phyloP scores from a whole-genome alignment of 164 flowering plant genomes.

The Aristolochia californica region DNA sequence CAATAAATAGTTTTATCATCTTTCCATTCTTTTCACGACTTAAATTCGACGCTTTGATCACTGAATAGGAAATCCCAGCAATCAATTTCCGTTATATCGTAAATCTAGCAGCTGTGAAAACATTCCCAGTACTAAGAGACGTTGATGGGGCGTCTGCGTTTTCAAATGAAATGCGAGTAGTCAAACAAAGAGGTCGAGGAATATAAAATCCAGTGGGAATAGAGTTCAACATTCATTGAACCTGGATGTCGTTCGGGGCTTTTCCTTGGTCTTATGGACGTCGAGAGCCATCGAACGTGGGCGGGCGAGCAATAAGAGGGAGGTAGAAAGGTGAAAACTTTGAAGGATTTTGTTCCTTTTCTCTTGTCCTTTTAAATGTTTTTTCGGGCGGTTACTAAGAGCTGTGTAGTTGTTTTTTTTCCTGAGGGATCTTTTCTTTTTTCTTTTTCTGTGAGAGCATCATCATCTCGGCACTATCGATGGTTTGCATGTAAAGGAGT shows the following conservation, averaged over 20 bases:
- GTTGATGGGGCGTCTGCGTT: no score
- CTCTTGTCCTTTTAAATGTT: neutral
- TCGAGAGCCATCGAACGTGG: conserved; percentile 2
- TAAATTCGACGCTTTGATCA: no score
- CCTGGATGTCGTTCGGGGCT: neutral
- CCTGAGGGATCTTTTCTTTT: no score
- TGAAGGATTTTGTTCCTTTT: neutral
- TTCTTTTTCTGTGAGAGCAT: neutral
- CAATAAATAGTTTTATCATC: no score
- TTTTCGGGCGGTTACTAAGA: neutral
- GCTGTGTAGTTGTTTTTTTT: neutral
- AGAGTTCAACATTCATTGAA: neutral
- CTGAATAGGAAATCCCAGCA: no score
- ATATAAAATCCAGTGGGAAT: neutral
- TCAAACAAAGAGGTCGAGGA: no score
- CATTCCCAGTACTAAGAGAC: no score
- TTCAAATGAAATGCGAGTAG: no score
- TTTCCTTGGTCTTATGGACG: neutral
- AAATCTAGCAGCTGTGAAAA: no score
- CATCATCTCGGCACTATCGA: conserved; percentile 4
- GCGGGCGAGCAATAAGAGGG: neutral
- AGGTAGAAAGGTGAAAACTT: neutral
- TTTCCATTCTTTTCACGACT: no score
- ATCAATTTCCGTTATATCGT: no score
- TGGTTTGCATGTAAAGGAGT: conserved; percentile 3